Evolutionary conservation across 352 stramenopile species (phyloP), one percentile per base, ranked within the genome.

Genomic region (Poterioochromonas sp.): DNA sequence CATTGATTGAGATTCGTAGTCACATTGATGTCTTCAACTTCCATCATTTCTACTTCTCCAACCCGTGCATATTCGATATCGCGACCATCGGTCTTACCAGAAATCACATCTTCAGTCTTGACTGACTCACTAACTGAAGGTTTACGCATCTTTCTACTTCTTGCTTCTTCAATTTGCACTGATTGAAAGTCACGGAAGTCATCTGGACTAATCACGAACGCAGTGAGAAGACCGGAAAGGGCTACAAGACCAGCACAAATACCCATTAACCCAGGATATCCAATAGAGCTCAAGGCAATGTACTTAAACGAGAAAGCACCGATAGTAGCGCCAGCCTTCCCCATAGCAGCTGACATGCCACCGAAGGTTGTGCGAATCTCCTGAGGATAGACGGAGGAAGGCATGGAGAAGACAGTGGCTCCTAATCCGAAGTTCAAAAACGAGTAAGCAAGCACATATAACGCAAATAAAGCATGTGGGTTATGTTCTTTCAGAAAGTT

Each of bases 381-480:
- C 15, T 87, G 90, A 81, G 86, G 86, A 79, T 87, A 90, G 0
- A 93, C 91, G 78, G 91, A 88, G 0, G 88, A 86, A 0, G 88
- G 88, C 80, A 93, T 83, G 11, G 91, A 86, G 77, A 90, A 91
- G 5, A 85, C 89, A 35, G 85, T 85, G 71, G 78, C 81, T 53
- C 91, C 91, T 51, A 87, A 87, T 0, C 88, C 88, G 77, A 91
- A 92, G 81, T 93, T 91, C 5, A 41, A 5, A 20, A 15, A 47
- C 8, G 29, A 41, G 32, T 11, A 43, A 26, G 26, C 1, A 54
- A 87, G 87, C 79, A 91, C 91, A 76, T 91, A 92, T 41, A 70
- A 47, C 29, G 12, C 32, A n/a, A 70, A 70, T 29, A 70, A n/a
- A n/a, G 26, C 8, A 47, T 37, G 1, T 39, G 20, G 11, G n/a